Evolutionary conservation across 176 grass and related monocot species (phyloP), one percentile per base, ranked within the genome.

Genomic region (Cymbopogon citratus): DNA sequence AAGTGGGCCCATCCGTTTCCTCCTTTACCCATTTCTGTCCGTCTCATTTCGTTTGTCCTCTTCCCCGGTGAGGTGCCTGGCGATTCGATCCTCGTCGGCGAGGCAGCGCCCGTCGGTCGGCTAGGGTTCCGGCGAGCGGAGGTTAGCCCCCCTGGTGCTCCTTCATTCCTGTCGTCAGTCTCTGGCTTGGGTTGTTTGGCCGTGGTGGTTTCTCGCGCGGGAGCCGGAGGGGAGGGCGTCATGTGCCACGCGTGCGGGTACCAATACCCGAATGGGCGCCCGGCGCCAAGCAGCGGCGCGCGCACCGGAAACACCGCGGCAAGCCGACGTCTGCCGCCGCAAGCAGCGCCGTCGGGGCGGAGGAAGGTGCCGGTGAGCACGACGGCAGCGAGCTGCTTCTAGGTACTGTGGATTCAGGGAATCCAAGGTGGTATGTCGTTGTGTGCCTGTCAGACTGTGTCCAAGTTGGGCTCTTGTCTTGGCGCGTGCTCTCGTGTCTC

Each of bases 231-330:
- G 81, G 64, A 25, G 2, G 76, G 18, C 51, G n/a, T 75, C 1
- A 49, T 82, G 16, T 93, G 91, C 85, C 85, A 85, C 91, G 67
- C 64, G 18, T 93, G 91, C 74, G 87, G 87, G 81, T 87, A 84
- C 84, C 85, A 81, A 73, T 93, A 82, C 73, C 72, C 81, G 0
- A 87, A 81, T 85, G 60, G 60, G 12, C 91, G 85, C 85, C 91
- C 91, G 33, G 91, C 91, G 85, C 84, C 44, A 93, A 87, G 85
- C 87, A 87, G 60, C 87, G 91, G 12, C 80, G 84, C 15, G 76
- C 87, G 65, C 91, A 93, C 81, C 85, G 85, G 26, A 90, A 87
- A 87, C 70, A 93, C 81, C 90, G 91, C 74, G 78, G 84, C 45
- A 82, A 78, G 56, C 61, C 46, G 38, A 15, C 73, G 38, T 40